Evolutionary conservation across 768 basidiomycete genomes (phyloP), one percentile per base, ranked within the genome.

Genomic region (Leccinum disarticulatum): DNA sequence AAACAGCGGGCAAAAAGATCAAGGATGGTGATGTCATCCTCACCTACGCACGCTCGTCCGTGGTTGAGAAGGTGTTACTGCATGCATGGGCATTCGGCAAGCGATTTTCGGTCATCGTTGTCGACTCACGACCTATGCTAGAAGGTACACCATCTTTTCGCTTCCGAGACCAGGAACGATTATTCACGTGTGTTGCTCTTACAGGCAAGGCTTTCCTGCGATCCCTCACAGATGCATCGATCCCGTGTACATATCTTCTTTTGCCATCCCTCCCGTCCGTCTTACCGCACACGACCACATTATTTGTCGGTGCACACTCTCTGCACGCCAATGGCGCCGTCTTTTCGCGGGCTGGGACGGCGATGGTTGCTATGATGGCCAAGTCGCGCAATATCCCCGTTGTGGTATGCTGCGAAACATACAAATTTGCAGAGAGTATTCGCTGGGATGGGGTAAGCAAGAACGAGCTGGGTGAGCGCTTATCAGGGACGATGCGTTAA

Each of bases 381-480:
- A 93, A 92, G 73, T 85, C 86, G 51, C 84, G 89, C 67, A 87
- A 87, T 25, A 90, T 98, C 0, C 96, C 97, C 5, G 95, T 98
- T 7, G 85, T 99, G 36, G 94, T 97, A 27, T 98, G 95, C 64
- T 97, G 95, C 67, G 97, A 98, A 76, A 99, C 97, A 4, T 98
- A 98, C 78, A 99, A 99, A 74, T 98, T 95, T 68, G 91, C 91
- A 17, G 96, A 98, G 66, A 86, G 86, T 35, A 88, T 98, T 30
- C 88, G 91, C 73, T 79, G 98, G 56, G 97, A 99, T 73, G 90
- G 90, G 19, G 95, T 99, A 66, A 93, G 91, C 48, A 94, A 92
- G 74, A 99, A 99, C 68, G 97, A 99, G 75, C 79, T 98, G 43
- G 97, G 96, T 92, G 64, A 71, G 83, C 38, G 6, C 17, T 19